Evolutionary conservation across 306 rosid species (phyloP), one percentile per base, ranked within the genome.

Genomic region (Echinosophora koreensis): DNA sequence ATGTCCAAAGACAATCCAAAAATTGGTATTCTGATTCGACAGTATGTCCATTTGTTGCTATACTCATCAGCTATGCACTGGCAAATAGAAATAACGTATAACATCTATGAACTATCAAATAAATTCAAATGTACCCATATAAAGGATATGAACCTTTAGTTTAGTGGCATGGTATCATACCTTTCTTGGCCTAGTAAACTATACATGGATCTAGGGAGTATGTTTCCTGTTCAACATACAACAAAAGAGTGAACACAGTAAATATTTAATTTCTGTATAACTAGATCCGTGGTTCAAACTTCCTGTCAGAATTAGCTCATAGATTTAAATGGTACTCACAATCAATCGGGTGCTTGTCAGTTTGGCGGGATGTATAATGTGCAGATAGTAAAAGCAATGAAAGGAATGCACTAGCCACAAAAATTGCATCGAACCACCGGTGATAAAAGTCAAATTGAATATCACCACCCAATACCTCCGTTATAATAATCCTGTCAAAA

Each of bases 391-490:
- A 86, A 82, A 95, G 97, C 80, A 95, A 86, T 59, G 99, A 95
- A 83, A 95, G 95, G 88, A 95, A 95, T 51, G 99, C 97, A 85
- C 99, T 95, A 50, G 99, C 97, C 86, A 95, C 94, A 71, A 95
- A 95, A 76, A 95, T 89, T 61, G 97, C 99, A 84, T 95, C 99
- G 77, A 95, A 95, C 99, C 99, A 95, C 60, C 97, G 92, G 83
- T 95, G 99, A 80, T 95, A 95, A 54, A 95, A 95, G 86, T 95
- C 99, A 57, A 95, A 95, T 77, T 95, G 99, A 83, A 95, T 92
- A 89, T 95, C 97, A 61, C 98, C 98, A 38, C 98, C 99, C 86
- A 95, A 76, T 51, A 92, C 99, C 77, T 95, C 99, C n/a, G 99
- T 95, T 69, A 95, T 95, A 78, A 95, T 95, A 73, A 90, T 90